Conservation (phyloP, 495 filamentous ascomycete species). For the Hypomontagnella submonticulosa region DNA sequence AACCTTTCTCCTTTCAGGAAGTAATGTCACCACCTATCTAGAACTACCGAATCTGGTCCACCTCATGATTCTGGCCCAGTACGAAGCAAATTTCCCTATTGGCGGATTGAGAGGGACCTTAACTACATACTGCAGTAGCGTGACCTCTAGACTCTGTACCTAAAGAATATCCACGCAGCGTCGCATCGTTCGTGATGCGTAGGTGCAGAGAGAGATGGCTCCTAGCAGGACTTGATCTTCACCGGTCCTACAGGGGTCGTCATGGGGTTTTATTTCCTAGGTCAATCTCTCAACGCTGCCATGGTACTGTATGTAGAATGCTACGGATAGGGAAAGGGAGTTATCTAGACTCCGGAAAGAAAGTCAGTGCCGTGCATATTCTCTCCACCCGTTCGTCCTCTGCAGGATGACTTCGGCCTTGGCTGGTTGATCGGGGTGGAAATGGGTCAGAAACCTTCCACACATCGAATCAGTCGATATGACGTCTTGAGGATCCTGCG, state of each 20-base stretch:
- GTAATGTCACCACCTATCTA: conserved; percentile 31
- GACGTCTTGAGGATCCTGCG: conserved; percentile 23
- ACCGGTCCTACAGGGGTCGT: conserved; percentile 10
- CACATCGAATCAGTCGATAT: conserved; percentile 2
- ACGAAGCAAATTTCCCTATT: conserved; percentile 26
- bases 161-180: conserved; percentile 10
- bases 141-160: conserved; percentile 9
- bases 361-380: conserved; percentile 37
- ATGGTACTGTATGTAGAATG: conserved; percentile 15
- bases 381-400: conserved; percentile 27
- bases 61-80: conserved; percentile 12
- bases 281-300: conserved; percentile 20
- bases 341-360: conserved; percentile 14
- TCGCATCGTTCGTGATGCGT: conserved; percentile 25
- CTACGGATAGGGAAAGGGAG: conserved; percentile 23
- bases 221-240: conserved; percentile 21
- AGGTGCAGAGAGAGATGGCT: conserved; percentile 16
- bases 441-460: neutral
- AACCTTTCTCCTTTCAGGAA: conserved; percentile 5
- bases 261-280: conserved; percentile 25
- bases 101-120: conserved; percentile 3
- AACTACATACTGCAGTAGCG: conserved; percentile 18
- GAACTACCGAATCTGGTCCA: conserved; percentile 32
- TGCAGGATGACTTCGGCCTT: conserved; percentile 36
- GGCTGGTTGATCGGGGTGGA: conserved; percentile 10